These are phyloP conservation scores for Plasmodium yoelii DNA, from an alignment of 169 alveolate species.

Conservation along the genomic window DNA sequence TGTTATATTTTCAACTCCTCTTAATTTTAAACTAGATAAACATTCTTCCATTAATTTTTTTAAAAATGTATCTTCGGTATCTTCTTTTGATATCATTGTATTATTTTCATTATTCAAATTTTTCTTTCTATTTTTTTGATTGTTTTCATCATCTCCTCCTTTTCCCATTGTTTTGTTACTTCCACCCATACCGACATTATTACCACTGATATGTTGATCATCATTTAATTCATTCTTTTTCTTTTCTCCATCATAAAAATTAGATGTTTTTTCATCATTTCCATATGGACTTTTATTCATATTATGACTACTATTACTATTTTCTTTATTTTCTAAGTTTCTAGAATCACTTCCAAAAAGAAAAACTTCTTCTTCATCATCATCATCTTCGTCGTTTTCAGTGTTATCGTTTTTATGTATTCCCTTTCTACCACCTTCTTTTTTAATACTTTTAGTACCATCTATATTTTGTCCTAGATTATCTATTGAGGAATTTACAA, in stretches of 20 bases:
- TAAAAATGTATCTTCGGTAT: slow-evolving; percentile 91
- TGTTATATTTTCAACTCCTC: slow-evolving; percentile 91
- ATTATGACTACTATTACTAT: not conserved
- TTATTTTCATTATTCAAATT: slow-evolving; percentile 23
- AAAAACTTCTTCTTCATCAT: slow-evolving; percentile 46
- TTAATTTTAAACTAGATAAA: slow-evolving; percentile 86
- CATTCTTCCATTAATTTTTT: slow-evolving; percentile 90
- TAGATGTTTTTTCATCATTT: too few relatives aligned
- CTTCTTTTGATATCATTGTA: slow-evolving; percentile 78
- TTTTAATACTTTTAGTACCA: not conserved
- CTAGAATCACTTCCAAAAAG: slow-evolving; percentile 10
- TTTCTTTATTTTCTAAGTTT: not conserved
- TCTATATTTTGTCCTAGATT: not conserved
- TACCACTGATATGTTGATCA: too few relatives aligned
- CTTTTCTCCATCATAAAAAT: too few relatives aligned
- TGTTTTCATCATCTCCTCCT: slow-evolving; percentile 3
- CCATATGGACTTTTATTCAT: too few relatives aligned
- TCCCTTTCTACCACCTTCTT: not conserved
- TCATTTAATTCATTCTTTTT: too few relatives aligned
- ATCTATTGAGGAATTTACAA: too few relatives aligned
- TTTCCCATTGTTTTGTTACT: not conserved
- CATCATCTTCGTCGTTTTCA: slow-evolving; percentile 1
- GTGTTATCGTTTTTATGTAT: not conserved
- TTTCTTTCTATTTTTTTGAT: slow-evolving; percentile 1
- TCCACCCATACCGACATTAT: too few relatives aligned